Conservation (phyloP, 2,329 filamentous ascomycete species). For the Aspergillus flavus region DNA sequence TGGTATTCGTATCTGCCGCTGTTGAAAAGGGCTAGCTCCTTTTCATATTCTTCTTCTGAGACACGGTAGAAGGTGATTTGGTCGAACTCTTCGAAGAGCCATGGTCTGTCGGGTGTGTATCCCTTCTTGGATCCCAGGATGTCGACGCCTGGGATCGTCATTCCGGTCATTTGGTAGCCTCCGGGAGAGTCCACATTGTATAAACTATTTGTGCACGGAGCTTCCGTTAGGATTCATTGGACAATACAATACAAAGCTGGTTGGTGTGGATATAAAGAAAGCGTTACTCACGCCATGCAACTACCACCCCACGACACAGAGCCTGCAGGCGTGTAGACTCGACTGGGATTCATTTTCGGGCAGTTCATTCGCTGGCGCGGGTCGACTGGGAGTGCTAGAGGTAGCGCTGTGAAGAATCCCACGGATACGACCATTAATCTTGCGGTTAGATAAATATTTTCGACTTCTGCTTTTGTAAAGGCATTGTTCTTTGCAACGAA, state of each 20-base stretch:
- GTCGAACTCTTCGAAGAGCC: conserved; percentile 62
- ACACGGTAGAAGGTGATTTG: conserved; percentile 59
- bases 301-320: conserved; percentile 59
- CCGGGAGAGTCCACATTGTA: conserved; percentile 61
- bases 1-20: conserved; percentile 57
- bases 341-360: conserved; percentile 60
- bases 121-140: conserved; percentile 55
- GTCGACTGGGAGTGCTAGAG: conserved; percentile 56
- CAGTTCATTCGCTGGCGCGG: conserved; percentile 56
- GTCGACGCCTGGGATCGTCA: conserved; percentile 58
- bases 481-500: conserved; percentile 61
- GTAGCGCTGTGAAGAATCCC: conserved; percentile 59
- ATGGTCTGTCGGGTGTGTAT: conserved; percentile 51
- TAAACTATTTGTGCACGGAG: conserved; percentile 33
- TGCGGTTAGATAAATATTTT: conserved; percentile 54
- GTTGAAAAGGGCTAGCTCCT: conserved; percentile 51
- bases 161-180: conserved; percentile 58
- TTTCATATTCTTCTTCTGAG: conserved; percentile 54
- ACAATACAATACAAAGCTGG: background rate
- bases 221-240: background rate
- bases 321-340: conserved; percentile 60
- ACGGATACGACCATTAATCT: conserved; percentile 57
- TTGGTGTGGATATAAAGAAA: background rate
- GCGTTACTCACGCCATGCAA: conserved; percentile 46
- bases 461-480: conserved; percentile 51